Evolutionary conservation across 1,284 basidiomycete species (phyloP).

Genomic region (Erythrobasidium hasegawianum): DNA sequence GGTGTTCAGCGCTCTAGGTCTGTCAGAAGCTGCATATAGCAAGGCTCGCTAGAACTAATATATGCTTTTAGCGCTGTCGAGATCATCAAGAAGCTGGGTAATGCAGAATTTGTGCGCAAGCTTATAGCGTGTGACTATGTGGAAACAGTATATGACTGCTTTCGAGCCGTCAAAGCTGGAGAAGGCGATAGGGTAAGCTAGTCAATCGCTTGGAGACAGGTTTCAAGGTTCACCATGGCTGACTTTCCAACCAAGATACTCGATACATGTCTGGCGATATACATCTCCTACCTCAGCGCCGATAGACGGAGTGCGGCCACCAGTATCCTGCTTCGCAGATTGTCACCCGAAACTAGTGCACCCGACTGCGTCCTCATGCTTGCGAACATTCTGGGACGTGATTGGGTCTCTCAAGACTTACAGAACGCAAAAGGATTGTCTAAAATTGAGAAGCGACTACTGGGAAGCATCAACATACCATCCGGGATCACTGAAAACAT

Average conservation of each 20-base stretch:
- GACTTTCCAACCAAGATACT: too few species aligned
- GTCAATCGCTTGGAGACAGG: neutral
- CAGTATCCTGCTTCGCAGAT: too few species aligned
- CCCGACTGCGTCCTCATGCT: too few species aligned
- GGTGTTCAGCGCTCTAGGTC: conserved; percentile 16
- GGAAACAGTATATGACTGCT: neutral
- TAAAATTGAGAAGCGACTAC: too few species aligned
- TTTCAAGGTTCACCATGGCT: too few species aligned
- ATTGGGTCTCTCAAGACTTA: too few species aligned
- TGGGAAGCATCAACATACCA: too few species aligned
- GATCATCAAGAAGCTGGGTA: conserved; percentile 5
- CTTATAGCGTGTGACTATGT: conserved; percentile 14
- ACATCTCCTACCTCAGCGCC: neutral
- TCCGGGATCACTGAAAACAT: too few species aligned
- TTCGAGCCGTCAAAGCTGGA: conserved; percentile 5
- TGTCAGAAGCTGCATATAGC: neutral
- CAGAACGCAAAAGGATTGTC: too few species aligned
- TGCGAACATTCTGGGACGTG: too few species aligned
- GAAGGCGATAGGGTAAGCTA: conserved; percentile 16
- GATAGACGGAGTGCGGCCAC: neutral
- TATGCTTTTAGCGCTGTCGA: conserved; percentile 13
- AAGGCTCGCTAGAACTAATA: neutral
- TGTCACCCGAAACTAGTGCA: too few species aligned
- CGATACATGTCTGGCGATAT: neutral
- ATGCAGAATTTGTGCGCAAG: conserved; percentile 15